Percentiles rank a stretch among this genome's conserved stretches.
Conservation (phyloP, 2,329 filamentous ascomycete genomes). For the Paracamarosporium sp. region DNA sequence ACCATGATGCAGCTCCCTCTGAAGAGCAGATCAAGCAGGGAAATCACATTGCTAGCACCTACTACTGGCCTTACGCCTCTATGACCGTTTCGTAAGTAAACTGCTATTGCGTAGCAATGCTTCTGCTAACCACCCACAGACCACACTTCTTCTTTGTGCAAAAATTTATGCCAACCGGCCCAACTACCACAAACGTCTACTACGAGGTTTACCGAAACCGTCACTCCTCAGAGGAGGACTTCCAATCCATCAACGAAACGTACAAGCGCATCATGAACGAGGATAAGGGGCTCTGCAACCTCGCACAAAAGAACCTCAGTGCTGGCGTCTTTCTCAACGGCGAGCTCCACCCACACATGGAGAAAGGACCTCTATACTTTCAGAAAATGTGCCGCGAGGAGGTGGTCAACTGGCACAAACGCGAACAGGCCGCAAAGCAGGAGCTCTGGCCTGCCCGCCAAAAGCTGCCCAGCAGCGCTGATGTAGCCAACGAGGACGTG, state of each 20-base stretch:
- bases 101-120: neutral
- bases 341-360: slow-evolving; percentile 64
- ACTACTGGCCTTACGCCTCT: slow-evolving; percentile 21
- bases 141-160: slow-evolving; percentile 67
- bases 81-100: slow-evolving; percentile 21
- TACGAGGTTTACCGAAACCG: slow-evolving; percentile 70
- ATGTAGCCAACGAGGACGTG: slow-evolving; percentile 53
- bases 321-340: slow-evolving; percentile 66
- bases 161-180: slow-evolving; percentile 62
- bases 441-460: slow-evolving; percentile 44
- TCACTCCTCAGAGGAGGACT: slow-evolving; percentile 62
- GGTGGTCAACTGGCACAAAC: slow-evolving; percentile 36
- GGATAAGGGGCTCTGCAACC: slow-evolving; percentile 65
- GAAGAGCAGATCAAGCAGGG: slow-evolving; percentile 12
- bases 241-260: slow-evolving; percentile 63
- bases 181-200: slow-evolving; percentile 58
- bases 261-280: slow-evolving; percentile 70
- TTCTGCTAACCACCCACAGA: slow-evolving; percentile 12
- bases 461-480: slow-evolving; percentile 51
- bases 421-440: slow-evolving; percentile 9
- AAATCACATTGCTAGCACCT: slow-evolving; percentile 17
- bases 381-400: slow-evolving; percentile 56
- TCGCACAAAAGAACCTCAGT: slow-evolving; percentile 65
- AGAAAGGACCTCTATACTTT: slow-evolving; percentile 63
- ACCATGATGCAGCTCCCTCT: slow-evolving; percentile 17